Evolutionary conservation across 352 stramenopile species (phyloP).

Genomic region (Globisporangium paroecandrum): DNA sequence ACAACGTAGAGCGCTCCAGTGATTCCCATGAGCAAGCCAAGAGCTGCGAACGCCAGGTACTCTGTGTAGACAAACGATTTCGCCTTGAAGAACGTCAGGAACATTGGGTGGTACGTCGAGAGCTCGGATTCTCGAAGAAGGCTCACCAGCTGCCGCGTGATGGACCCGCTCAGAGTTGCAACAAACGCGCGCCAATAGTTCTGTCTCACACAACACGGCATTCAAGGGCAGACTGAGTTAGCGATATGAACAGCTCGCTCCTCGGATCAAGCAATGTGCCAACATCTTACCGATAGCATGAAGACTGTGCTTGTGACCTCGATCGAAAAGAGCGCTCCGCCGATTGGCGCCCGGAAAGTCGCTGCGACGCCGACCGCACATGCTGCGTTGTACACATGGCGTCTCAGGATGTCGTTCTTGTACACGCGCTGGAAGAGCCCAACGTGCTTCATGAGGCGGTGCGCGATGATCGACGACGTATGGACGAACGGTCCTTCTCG

Average conservation of each 20-base stretch:
- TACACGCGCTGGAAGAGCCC: conserved; percentile 67
- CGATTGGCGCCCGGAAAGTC: conserved; percentile 87
- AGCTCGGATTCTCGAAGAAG: conserved; percentile 41
- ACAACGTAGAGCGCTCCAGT: conserved; percentile 48
- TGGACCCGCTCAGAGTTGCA: conserved; percentile 46
- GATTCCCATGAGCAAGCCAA: conserved; percentile 48
- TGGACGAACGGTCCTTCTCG: conserved; percentile 98
- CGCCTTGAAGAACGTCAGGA: conserved; percentile 36
- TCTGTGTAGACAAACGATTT: conserved; percentile 49
- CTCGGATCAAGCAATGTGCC: neutral
- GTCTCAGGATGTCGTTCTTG: conserved; percentile 54
- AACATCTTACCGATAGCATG: conserved; percentile 48
- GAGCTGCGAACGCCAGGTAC: conserved; percentile 41
- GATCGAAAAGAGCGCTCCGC: conserved; percentile 89
- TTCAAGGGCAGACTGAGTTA: neutral
- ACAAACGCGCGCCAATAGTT: conserved; percentile 76
- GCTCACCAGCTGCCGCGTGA: conserved; percentile 40
- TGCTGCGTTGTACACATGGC: conserved; percentile 85
- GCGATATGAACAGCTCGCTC: neutral
- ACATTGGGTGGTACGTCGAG: conserved; percentile 44
- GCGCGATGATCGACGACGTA: conserved; percentile 80
- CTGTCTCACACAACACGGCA: conserved; percentile 2
- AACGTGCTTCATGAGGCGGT: conserved; percentile 78
- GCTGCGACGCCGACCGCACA: conserved; percentile 87
- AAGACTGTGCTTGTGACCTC: conserved; percentile 84